These are phyloP conservation scores for Geranium incanum DNA, from an alignment of 441 rosid genomes.

Conservation along the genomic window DNA sequence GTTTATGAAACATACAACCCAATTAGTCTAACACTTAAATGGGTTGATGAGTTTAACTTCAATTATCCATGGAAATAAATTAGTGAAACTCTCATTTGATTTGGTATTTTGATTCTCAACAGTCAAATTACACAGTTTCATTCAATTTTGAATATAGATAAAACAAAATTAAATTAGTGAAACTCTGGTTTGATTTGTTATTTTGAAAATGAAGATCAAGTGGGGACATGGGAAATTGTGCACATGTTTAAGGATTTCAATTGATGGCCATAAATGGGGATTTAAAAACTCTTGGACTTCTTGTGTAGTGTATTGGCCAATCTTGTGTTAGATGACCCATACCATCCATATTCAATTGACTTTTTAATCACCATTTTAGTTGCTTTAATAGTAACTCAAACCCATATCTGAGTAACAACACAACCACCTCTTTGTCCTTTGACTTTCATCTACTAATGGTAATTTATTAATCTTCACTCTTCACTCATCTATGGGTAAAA, in stretches of 20 bases:
- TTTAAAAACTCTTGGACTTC: background rate
- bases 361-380: background rate
- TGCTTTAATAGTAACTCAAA: background rate
- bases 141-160: no score
- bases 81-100: no score
- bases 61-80: no score
- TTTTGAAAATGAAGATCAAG: background rate
- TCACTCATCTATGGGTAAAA: no score
- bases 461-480: background rate
- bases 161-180: no score
- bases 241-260: background rate
- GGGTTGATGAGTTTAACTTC: no score
- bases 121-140: no score
- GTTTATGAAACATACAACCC: no score
- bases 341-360: conserved; percentile 2
- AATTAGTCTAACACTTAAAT: no score
- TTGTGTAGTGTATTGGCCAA: background rate
- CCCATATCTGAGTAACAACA: background rate
- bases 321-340: conserved; percentile 4
- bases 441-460: background rate
- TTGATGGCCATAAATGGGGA: background rate
- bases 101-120: no score
- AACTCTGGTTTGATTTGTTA: background rate
- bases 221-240: conserved; percentile 7
- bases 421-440: conserved; percentile 4